phyloP scores from a whole-genome alignment of 1,284 basidiomycete species.

The Laetiporus sulphureus region DNA sequence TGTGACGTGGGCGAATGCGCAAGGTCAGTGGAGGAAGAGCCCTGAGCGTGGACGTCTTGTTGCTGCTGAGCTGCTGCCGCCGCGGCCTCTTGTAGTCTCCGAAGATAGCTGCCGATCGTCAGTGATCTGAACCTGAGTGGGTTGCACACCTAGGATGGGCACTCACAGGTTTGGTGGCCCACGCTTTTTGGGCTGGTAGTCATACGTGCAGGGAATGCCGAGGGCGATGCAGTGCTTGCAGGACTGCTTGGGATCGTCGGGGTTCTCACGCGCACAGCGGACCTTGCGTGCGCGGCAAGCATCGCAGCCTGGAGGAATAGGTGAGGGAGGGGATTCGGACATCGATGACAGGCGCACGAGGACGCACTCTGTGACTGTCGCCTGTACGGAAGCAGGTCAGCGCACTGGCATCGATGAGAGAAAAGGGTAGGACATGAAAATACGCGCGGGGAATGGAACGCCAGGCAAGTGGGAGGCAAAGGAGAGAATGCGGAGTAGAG shows the following conservation, averaged over 20 bases:
- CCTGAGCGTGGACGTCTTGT: too few relatives aligned
- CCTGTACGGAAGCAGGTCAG: slow-evolving; percentile 38
- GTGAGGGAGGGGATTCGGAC: slow-evolving; percentile 5
- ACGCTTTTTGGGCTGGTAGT: slow-evolving; percentile 87
- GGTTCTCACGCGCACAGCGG: slow-evolving; percentile 70
- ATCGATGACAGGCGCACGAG: slow-evolving; percentile 6
- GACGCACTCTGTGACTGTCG: slow-evolving; percentile 72
- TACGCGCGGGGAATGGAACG: neutral
- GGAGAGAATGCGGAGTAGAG: slow-evolving; percentile 29
- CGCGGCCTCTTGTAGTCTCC: slow-evolving; percentile 72
- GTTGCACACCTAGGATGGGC: slow-evolving; percentile 6
- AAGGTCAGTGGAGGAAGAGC: slow-evolving; percentile 32
- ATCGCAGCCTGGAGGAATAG: slow-evolving; percentile 52
- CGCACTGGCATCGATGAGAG: slow-evolving; percentile 9
- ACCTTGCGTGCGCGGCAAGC: slow-evolving; percentile 81
- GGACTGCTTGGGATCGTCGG: slow-evolving; percentile 64
- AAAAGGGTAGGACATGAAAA: slow-evolving; percentile 18
- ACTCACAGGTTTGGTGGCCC: slow-evolving; percentile 81
- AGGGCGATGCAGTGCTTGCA: slow-evolving; percentile 83
- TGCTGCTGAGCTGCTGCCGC: slow-evolving; percentile 39
- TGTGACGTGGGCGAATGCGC: slow-evolving; percentile 34
- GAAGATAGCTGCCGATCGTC: slow-evolving; percentile 62
- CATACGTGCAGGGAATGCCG: slow-evolving; percentile 80
- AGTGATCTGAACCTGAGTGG: slow-evolving; percentile 6
- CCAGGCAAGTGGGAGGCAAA: slow-evolving; percentile 4